Evolutionary conservation across 768 basidiomycete species (phyloP).

Genomic region (Lactifluus subvellereus): DNA sequence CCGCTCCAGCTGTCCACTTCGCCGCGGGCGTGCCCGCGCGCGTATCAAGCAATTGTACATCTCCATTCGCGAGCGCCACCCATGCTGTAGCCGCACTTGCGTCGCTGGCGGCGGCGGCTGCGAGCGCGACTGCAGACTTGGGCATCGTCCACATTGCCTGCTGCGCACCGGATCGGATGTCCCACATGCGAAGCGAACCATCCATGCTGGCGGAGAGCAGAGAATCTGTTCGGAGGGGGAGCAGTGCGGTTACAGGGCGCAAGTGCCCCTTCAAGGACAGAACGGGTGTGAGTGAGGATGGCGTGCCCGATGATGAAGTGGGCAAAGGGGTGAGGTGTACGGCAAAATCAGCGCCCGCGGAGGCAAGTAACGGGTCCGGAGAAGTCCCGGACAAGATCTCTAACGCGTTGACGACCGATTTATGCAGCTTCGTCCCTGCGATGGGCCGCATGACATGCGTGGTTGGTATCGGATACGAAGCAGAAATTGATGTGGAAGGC

Average conservation of each 20-base stretch:
- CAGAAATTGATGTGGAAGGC: background rate
- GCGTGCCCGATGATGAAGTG: background rate
- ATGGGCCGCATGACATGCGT: conserved; percentile 3
- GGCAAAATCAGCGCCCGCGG: conserved; percentile 22
- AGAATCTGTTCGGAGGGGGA: conserved; percentile 1
- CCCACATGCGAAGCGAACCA: conserved; percentile 23
- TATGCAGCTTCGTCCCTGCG: conserved; percentile 16
- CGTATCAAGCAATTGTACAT: conserved; percentile 11
- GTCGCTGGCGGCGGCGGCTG: background rate
- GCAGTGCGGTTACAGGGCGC: conserved; percentile 17
- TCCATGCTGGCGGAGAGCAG: conserved; percentile 20
- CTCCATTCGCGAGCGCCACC: conserved; percentile 20
- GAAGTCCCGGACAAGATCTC: conserved; percentile 14
- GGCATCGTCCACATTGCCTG: conserved; percentile 12
- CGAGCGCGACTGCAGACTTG: conserved; percentile 7
- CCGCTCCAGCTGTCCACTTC: conserved; percentile 7
- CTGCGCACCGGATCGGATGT: conserved; percentile 14
- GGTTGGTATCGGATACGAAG: conserved; percentile 11
- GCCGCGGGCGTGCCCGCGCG: conserved; percentile 6
- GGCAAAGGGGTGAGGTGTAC: conserved; percentile 19
- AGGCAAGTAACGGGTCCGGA: conserved; percentile 12
- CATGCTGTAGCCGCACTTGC: background rate
- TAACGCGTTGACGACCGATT: conserved; percentile 20
- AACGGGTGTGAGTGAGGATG: conserved; percentile 9
- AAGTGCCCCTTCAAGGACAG: conserved; percentile 16